phyloP scores from a whole-genome alignment of 1,284 basidiomycete species.

The Flammula alnicola region DNA sequence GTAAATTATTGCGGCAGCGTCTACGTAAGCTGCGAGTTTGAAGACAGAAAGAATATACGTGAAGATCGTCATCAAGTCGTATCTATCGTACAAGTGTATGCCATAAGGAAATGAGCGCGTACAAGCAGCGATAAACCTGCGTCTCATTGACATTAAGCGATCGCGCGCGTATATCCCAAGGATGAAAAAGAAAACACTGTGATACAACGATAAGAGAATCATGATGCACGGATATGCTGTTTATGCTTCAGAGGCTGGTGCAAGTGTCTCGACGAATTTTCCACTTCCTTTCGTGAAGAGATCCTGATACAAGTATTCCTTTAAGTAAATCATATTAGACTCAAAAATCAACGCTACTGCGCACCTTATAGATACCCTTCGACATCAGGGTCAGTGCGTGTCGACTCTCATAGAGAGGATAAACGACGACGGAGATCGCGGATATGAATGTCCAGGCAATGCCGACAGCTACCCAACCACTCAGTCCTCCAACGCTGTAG shows the following conservation, averaged over 20 bases:
- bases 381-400: constrained; percentile 62
- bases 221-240: background rate
- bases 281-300: constrained; percentile 56
- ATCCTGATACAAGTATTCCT: constrained; percentile 39
- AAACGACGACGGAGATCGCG: constrained; percentile 77
- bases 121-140: no score
- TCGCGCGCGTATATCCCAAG: background rate
- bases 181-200: background rate
- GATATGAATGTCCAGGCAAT: constrained; percentile 86
- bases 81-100: no score
- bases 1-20: no score
- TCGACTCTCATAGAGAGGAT: constrained; percentile 85
- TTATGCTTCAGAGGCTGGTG: constrained; percentile 1
- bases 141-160: no score
- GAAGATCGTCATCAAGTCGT: no score
- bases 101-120: no score
- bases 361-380: constrained; percentile 66
- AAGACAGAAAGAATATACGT: no score
- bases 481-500: constrained; percentile 69
- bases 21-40: no score
- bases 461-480: constrained; percentile 79
- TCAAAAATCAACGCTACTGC: background rate
- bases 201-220: background rate
- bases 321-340: background rate
- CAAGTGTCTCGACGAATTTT: constrained; percentile 37